A percentile compares a stretch with the other conserved stretches of the same genome.
Conservation (phyloP, 106 monocot genomes). For the Agapanthus africanus region DNA sequence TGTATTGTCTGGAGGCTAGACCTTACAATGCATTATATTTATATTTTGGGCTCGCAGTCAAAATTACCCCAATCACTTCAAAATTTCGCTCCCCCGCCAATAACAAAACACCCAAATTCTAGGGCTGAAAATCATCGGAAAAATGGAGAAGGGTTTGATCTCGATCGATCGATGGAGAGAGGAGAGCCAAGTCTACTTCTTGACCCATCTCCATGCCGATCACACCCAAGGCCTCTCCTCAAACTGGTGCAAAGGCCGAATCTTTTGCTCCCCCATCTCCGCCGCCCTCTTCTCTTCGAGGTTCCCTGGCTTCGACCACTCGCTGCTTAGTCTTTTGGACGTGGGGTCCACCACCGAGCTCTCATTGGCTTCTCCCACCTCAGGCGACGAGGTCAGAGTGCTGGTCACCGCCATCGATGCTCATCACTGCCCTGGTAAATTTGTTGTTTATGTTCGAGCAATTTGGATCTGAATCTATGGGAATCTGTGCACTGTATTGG, state of each 20-base stretch:
- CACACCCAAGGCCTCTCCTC: constrained; percentile 67
- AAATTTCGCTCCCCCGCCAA: neutral
- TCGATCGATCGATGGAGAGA: constrained; percentile 69
- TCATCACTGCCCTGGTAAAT: constrained; percentile 68
- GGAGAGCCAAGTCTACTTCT: constrained; percentile 76
- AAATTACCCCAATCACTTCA: too few relatives aligned
- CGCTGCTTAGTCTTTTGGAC: constrained; percentile 44
- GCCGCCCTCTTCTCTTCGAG: constrained; percentile 44
- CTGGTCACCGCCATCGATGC: constrained; percentile 72
- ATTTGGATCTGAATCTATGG: too few relatives aligned
- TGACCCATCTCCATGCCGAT: constrained; percentile 87
- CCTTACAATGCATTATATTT: too few relatives aligned
- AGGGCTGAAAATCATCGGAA: neutral
- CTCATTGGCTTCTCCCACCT: constrained; percentile 25
- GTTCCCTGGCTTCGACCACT: constrained; percentile 56
- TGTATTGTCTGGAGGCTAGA: too few relatives aligned
- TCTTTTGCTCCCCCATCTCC: constrained; percentile 72
- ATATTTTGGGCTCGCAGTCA: too few relatives aligned
- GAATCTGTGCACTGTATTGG: too few relatives aligned
- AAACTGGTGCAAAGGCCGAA: constrained; percentile 51
- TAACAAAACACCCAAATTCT: neutral
- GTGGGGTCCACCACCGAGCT: constrained; percentile 29
- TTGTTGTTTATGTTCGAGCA: too few relatives aligned
- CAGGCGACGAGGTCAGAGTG: constrained; percentile 24
- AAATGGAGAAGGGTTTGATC: constrained; percentile 51